Evolutionary conservation across 2,329 filamentous ascomycete species (phyloP), one percentile per base, ranked within the genome.

Genomic region (Hymenoscyphus fraxineus): DNA sequence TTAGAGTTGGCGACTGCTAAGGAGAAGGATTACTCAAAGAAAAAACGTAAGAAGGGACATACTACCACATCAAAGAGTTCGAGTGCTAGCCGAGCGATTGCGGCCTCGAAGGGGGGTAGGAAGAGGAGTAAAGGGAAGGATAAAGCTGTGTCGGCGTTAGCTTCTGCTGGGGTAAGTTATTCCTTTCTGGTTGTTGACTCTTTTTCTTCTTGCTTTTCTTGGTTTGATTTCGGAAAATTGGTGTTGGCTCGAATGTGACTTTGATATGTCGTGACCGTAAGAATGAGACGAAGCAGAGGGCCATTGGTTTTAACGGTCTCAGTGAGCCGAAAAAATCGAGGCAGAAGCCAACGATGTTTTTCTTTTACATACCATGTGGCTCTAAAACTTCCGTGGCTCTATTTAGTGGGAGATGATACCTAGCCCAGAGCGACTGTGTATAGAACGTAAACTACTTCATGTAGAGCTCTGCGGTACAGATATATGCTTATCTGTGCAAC

Each of bases 71-170:
- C 13, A 3, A 51, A 51, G 44, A 51, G 44, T 22, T 22, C 44
- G 44, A 51, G n/a, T 51, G 44, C 44, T 27, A 51, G 44, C 22
- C 44, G 44, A 19, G 15, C 44, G 2, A 16, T 22, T 35, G 35
- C 35, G 35, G 35, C 35, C 35, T 35, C 35, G 35, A 35, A 35
- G 35, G 35, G 35, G 7, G 44, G 44, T n/a, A 9, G n/a, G 2
- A 51, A 51, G n/a, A 57, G 67, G 19, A 65, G 68, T 27, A 72
- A 69, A 56, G 69, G 66, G 12, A 65, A 68, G 2, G 64, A 68
- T 40, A 56, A 68, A 16, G 69, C 68, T 13, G 31, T 67, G 0
- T 72, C 69, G 12, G 66, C 70, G 27, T 51, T 71, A 1, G 72
- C 66, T 9, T 47, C 59, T 58, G 65, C 69, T 4, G 72, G 71